Evolutionary conservation across 257 asterid species (phyloP).

Genomic region (Linderniella brevidens): DNA sequence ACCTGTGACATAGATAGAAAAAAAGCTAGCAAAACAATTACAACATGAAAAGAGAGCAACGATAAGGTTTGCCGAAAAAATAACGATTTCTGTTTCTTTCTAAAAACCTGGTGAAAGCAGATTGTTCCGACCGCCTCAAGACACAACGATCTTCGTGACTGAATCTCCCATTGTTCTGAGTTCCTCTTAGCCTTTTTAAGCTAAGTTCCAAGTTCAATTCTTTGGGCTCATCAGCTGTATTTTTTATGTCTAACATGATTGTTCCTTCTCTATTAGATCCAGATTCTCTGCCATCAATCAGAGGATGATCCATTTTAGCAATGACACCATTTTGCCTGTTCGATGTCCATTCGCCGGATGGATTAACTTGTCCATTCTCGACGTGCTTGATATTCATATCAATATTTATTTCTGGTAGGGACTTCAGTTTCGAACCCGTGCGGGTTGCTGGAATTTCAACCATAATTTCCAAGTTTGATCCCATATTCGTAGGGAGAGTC

Average conservation of each 20-base stretch:
- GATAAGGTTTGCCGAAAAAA: conserved; percentile 2
- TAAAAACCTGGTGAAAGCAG: conserved; percentile 79
- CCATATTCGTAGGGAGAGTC: no score
- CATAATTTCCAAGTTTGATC: no score
- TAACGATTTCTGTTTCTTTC: conserved; percentile 7
- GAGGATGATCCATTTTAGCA: no score
- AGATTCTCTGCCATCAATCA: conserved; percentile 18
- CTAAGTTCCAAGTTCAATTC: conserved; percentile 31
- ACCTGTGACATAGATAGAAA: conserved; percentile 23
- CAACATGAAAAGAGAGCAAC: conserved; percentile 7
- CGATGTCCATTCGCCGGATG: no score
- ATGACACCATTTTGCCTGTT: no score
- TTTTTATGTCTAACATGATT: conserved; percentile 19
- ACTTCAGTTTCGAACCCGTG: no score
- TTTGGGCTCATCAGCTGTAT: conserved; percentile 18
- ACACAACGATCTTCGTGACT: conserved; percentile 36
- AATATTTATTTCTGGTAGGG: no score
- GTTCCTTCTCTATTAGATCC: conserved; percentile 27
- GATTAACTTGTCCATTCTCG: no score
- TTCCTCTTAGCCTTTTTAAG: conserved; percentile 52
- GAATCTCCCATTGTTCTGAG: conserved; percentile 23
- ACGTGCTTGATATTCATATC: no score
- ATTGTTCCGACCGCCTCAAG: conserved; percentile 56
- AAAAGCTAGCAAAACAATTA: no score
- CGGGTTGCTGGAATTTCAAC: no score